These are phyloP conservation scores for Ricinus communis DNA, from an alignment of 345 rosid species.

Conservation along the genomic window DNA sequence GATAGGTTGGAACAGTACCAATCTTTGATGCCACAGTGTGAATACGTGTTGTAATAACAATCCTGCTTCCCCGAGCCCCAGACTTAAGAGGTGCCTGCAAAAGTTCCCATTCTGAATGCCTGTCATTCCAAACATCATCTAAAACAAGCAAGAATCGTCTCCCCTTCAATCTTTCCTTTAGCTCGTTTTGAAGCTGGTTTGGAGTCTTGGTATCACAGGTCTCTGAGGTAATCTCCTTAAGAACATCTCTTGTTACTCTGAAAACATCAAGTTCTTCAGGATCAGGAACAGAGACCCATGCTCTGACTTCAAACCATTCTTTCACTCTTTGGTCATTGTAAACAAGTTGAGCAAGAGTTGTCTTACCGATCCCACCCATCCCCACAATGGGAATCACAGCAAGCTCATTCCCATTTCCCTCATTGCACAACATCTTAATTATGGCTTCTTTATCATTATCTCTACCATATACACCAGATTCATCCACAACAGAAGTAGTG, in stretches of 20 bases:
- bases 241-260: not conserved
- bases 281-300: slow-evolving; percentile 12
- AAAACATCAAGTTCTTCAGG: not conserved
- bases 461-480: slow-evolving; percentile 18
- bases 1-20: not conserved
- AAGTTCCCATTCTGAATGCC: not conserved
- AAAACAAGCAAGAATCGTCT: slow-evolving; percentile 12
- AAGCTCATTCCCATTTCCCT: not conserved
- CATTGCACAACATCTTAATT: not conserved
- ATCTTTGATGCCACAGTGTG: not conserved
- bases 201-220: not conserved
- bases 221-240: not conserved
- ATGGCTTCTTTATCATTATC: slow-evolving; percentile 22
- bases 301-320: slow-evolving; percentile 1
- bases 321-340: slow-evolving; percentile 1
- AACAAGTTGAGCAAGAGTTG: slow-evolving; percentile 16
- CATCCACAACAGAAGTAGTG: slow-evolving; percentile 6
- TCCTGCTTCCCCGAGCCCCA: slow-evolving; percentile 8
- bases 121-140: slow-evolving; percentile 18
- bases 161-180: not conserved
- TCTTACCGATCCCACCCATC: slow-evolving; percentile 24
- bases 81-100: not conserved
- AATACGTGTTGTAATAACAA: not conserved
- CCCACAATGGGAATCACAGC: slow-evolving; percentile 23
- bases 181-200: not conserved